Evolutionary conservation across 192 early-diverging fungal species (phyloP).

Genomic region (Backusella tarrabulga): DNA sequence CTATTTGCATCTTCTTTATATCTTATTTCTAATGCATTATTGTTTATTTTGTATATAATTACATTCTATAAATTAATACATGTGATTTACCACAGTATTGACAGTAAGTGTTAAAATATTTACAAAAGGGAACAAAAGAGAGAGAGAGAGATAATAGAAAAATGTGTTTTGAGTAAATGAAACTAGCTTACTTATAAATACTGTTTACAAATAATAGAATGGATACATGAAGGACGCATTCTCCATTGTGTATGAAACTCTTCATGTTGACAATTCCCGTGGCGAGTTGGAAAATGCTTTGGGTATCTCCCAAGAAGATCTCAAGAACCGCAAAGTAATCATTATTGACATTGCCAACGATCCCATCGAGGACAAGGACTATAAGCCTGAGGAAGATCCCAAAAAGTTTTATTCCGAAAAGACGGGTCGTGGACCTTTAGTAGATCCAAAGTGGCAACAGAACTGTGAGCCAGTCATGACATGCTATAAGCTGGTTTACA

Average conservation of each 20-base stretch:
- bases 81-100: slow-evolving; percentile 8
- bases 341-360: slow-evolving; percentile 70
- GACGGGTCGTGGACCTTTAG: slow-evolving; percentile 67
- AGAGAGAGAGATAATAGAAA: background rate
- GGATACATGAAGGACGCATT: slow-evolving; percentile 71
- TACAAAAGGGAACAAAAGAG: background rate
- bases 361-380: slow-evolving; percentile 45
- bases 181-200: background rate
- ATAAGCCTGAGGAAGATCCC: slow-evolving; percentile 66
- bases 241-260: slow-evolving; percentile 69
- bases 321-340: slow-evolving; percentile 63
- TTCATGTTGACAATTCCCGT: slow-evolving; percentile 66
- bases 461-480: slow-evolving; percentile 74
- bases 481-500: slow-evolving; percentile 76
- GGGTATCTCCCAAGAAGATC: slow-evolving; percentile 32
- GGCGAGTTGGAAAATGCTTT: slow-evolving; percentile 65
- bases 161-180: too few relatives aligned
- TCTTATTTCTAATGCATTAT: background rate
- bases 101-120: slow-evolving; percentile 4
- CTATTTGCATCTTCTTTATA: background rate
- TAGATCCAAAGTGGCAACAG: slow-evolving; percentile 52
- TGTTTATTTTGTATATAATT: background rate
- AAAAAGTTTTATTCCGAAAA: slow-evolving; percentile 59
- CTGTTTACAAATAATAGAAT: slow-evolving; percentile 35
- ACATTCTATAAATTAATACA: background rate